Conservation (phyloP, 768 basidiomycete species). For the Hebeloma cylindrosporum region DNA sequence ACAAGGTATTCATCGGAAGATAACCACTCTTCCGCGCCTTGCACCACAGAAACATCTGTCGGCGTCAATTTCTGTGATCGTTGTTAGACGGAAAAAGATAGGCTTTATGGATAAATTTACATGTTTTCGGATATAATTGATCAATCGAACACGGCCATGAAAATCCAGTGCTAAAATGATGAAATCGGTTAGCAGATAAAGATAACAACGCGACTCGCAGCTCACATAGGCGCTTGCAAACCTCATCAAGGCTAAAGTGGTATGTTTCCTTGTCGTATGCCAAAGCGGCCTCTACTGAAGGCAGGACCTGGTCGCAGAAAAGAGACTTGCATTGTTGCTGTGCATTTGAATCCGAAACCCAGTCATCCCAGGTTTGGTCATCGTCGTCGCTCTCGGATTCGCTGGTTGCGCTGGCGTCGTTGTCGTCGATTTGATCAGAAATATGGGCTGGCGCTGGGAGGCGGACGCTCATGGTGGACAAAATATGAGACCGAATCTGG, state of each 20-base stretch:
- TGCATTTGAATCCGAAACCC: slow-evolving; percentile 67
- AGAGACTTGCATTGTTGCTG: slow-evolving; percentile 64
- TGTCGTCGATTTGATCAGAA: slow-evolving; percentile 19
- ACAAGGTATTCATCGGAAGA: slow-evolving; percentile 76
- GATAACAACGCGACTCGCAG: slow-evolving; percentile 9
- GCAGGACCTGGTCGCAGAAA: slow-evolving; percentile 66
- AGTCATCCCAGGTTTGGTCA: slow-evolving; percentile 77
- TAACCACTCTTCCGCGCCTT: slow-evolving; percentile 63
- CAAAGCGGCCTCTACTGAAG: slow-evolving; percentile 58
- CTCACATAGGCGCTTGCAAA: slow-evolving; percentile 57
- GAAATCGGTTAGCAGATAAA: background rate
- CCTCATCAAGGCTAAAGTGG: slow-evolving; percentile 59
- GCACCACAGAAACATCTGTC: slow-evolving; percentile 43
- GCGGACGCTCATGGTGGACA: slow-evolving; percentile 38
- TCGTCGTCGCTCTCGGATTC: slow-evolving; percentile 37
- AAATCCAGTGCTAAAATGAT: slow-evolving; percentile 78
- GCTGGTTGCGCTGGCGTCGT: slow-evolving; percentile 20
- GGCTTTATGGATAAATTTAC: slow-evolving; percentile 34
- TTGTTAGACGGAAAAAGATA: slow-evolving; percentile 6
- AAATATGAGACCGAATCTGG: slow-evolving; percentile 21
- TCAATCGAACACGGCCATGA: slow-evolving; percentile 74
- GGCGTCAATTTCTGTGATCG: slow-evolving; percentile 52
- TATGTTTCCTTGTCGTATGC: slow-evolving; percentile 59
- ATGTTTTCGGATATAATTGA: slow-evolving; percentile 85
- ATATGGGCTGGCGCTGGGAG: slow-evolving; percentile 31